These are phyloP conservation scores for Epicoccum nigrum DNA, from an alignment of 2,329 filamentous ascomycete genomes.

Conservation along the genomic window DNA sequence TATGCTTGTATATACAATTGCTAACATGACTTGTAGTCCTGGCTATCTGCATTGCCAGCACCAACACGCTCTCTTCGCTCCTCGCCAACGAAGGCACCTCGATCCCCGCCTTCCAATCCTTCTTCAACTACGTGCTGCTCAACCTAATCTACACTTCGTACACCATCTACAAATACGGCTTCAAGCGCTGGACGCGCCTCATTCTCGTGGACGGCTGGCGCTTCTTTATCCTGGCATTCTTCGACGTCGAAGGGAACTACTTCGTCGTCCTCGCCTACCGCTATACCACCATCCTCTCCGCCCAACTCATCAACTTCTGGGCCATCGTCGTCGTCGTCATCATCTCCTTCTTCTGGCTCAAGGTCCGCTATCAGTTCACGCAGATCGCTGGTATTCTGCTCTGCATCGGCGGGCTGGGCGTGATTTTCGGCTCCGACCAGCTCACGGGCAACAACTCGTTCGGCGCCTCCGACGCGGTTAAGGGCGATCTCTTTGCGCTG, in stretches of 20 bases:
- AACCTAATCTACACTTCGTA: conserved; percentile 80
- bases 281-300: conserved; percentile 84
- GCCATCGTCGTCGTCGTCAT: conserved; percentile 91
- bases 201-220: conserved; percentile 81
- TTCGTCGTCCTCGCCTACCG: conserved; percentile 95
- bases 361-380: conserved; percentile 85
- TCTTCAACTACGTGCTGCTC: conserved; percentile 92
- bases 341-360: conserved; percentile 80
- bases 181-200: conserved; percentile 69
- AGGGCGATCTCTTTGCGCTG: conserved; percentile 91
- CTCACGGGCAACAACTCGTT: conserved; percentile 76
- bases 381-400: conserved; percentile 88
- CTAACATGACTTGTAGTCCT: conserved; percentile 25
- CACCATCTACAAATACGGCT: conserved; percentile 80
- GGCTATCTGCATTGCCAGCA: conserved; percentile 85
- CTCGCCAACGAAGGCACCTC: conserved; percentile 71
- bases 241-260: conserved; percentile 97
- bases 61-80: conserved; percentile 86
- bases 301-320: conserved; percentile 98
- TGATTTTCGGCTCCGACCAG: conserved; percentile 86
- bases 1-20: background rate
- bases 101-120: conserved; percentile 92
- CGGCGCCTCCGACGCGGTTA: conserved; percentile 73
- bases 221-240: conserved; percentile 86
- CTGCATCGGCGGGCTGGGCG: conserved; percentile 87